Evolutionary conservation across 305 asterid species (phyloP), one percentile per base, ranked within the genome.

Genomic region (Petunia hybrid): DNA sequence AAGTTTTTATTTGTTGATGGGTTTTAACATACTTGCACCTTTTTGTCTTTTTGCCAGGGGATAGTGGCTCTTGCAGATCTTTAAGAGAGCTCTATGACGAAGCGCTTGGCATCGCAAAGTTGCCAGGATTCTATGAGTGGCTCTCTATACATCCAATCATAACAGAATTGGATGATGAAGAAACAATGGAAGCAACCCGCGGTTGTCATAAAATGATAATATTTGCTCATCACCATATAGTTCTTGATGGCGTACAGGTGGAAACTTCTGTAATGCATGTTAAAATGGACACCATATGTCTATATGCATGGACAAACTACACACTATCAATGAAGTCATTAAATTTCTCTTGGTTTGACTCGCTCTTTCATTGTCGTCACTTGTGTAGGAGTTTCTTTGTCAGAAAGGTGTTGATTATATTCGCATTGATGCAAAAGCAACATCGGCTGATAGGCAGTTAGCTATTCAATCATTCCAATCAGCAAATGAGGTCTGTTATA

Each of bases 181-280:
- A 91, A 85, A 79, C 80, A 75, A 76, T 85, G 57, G 91, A 86
- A 88, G 85, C 84, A 86, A 88, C 89, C 80, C 77, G 84, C 74
- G 80, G 89, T 82, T 91, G 97, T 78, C 97, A 88, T 84, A 94
- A 96, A 91, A 94, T 96, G 99, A 92, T 94, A 86, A 90, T 96
- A 89, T 96, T 96, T 92, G 97, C 97, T 81, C 95, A 94, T 88
- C 97, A 94, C 87, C 98, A 94, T 86, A 92, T 85, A 88, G 98
- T 96, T 85, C 95, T 93, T 82, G 98, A 96, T 87, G 91, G 92
- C 80, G 93, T 94, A 80, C 98, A 95, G 99, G 99, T 94, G 80
- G 82, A 82, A 59, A 76, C 70, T 8, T 57, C 45, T 79, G 65
- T 3, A 36, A 73, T 51, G 22, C 78, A 51, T 51, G 48, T 51